Evolutionary conservation across 768 basidiomycete genomes (phyloP).

Genomic region (Collybia sordida): DNA sequence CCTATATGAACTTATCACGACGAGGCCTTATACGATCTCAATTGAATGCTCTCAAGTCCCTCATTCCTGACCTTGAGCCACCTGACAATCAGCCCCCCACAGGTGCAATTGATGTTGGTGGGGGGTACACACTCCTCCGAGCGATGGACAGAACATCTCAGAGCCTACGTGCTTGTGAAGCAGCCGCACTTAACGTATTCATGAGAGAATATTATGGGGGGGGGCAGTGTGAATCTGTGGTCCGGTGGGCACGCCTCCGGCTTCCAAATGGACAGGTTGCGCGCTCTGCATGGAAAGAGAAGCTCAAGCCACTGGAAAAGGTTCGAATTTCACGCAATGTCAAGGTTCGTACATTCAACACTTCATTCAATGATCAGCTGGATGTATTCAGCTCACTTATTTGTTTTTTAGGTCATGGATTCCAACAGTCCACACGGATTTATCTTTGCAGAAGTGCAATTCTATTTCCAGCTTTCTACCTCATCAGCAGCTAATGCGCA

Average conservation of each 20-base stretch:
- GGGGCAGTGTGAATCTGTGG: neutral
- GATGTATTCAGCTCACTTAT: too few relatives aligned
- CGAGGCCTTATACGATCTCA: slow-evolving; percentile 3
- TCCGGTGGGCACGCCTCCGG: neutral
- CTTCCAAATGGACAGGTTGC: slow-evolving; percentile 2
- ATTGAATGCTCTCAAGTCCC: slow-evolving; percentile 9
- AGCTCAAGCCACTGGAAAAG: neutral
- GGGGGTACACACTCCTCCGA: neutral
- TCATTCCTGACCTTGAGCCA: neutral
- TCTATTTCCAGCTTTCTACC: neutral
- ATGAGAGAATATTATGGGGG: too few relatives aligned
- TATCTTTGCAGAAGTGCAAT: neutral
- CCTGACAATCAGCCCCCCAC: neutral
- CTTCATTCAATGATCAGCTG: neutral
- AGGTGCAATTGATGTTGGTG: neutral
- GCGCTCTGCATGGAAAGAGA: neutral
- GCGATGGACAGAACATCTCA: too few relatives aligned
- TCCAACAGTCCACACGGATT: neutral
- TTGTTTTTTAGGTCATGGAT: too few relatives aligned
- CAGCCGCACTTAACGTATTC: neutral
- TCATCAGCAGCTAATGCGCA: neutral
- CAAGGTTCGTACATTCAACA: neutral
- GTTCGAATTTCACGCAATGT: neutral
- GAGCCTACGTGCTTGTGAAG: neutral
- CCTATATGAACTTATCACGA: slow-evolving; percentile 13